A percentile compares a stretch with the other conserved stretches of the same genome.
These are phyloP conservation scores for Calonectria henricotiae DNA, from an alignment of 2,329 filamentous ascomycete species.

Conservation along the genomic window DNA sequence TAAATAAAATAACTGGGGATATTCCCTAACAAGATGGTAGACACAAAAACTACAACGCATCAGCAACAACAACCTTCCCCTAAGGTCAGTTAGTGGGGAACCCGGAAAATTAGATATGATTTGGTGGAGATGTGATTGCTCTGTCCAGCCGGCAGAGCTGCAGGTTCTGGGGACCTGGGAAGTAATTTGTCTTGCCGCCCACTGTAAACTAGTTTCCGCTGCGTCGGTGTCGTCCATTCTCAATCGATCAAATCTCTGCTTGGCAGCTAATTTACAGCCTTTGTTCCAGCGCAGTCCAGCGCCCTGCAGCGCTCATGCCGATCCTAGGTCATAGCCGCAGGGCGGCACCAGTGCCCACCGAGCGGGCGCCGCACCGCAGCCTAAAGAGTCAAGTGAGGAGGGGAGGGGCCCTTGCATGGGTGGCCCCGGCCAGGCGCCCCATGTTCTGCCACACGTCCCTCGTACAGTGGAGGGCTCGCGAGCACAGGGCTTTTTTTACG, in stretches of 20 bases:
- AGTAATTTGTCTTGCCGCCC: constrained; percentile 21
- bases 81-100: constrained; percentile 28
- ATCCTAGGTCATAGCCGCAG: constrained; percentile 23
- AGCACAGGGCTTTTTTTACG: constrained; percentile 26
- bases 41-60: constrained; percentile 3
- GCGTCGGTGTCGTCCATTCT: constrained; percentile 4
- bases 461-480: constrained; percentile 37
- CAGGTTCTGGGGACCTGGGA: not conserved
- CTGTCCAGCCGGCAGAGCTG: constrained; percentile 7
- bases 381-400: constrained; percentile 16
- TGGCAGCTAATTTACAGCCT: not conserved
- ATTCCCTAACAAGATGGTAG: constrained; percentile 11
- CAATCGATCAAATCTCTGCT: not conserved
- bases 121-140: constrained; percentile 25
- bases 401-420: constrained; percentile 37
- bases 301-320: constrained; percentile 30
- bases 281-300: constrained; percentile 31
- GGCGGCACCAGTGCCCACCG: constrained; percentile 27
- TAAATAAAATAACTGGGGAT: constrained; percentile 19
- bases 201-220: constrained; percentile 11
- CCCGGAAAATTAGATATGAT: constrained; percentile 25
- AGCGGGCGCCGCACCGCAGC: constrained; percentile 22
- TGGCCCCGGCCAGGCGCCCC: constrained; percentile 30
- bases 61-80: constrained; percentile 1
- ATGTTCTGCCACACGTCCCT: constrained; percentile 38